These are phyloP conservation scores for Apiotrichum akiyoshidainum DNA, from an alignment of 1,284 basidiomycete genomes.

Conservation along the genomic window DNA sequence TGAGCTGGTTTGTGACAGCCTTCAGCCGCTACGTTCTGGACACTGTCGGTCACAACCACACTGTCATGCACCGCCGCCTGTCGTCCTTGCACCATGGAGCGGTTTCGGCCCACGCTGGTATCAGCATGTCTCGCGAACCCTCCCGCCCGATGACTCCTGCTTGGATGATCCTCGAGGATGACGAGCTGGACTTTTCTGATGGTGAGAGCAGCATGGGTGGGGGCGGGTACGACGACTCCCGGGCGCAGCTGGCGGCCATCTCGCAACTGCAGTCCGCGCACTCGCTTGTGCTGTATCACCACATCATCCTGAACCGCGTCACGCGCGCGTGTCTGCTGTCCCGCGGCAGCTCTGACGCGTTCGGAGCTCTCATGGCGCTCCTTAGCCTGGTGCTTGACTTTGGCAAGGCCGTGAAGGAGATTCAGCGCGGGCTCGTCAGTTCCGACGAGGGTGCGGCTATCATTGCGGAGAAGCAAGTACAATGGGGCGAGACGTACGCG, in stretches of 20 bases:
- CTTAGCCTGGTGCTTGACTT: constrained; percentile 69
- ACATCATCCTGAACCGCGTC: constrained; percentile 67
- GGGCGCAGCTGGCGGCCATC: constrained; percentile 19
- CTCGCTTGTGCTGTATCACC: constrained; percentile 66
- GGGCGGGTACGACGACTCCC: constrained; percentile 34
- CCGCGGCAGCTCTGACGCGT: constrained; percentile 59
- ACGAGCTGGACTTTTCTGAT: constrained; percentile 21
- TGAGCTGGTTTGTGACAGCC: constrained; percentile 64
- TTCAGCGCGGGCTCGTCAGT: constrained; percentile 59
- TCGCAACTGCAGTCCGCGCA: constrained; percentile 61
- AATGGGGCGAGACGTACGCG: background rate
- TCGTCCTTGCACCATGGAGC: constrained; percentile 21
- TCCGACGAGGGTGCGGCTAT: constrained; percentile 58
- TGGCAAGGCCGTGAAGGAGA: constrained; percentile 64
- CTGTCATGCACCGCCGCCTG: constrained; percentile 60
- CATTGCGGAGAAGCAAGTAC: constrained; percentile 36
- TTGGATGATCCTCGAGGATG: constrained; percentile 15
- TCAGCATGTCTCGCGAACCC: constrained; percentile 13
- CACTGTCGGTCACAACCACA: constrained; percentile 69
- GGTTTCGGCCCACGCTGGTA: constrained; percentile 9
- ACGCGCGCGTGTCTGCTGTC: constrained; percentile 70
- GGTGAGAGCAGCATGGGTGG: constrained; percentile 11
- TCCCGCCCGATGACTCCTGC: constrained; percentile 28
- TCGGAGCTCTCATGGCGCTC: constrained; percentile 63
- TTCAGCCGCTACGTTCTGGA: constrained; percentile 70